phyloP scores from a whole-genome alignment of 495 filamentous ascomycete genomes.

The Glonium stellatum region DNA sequence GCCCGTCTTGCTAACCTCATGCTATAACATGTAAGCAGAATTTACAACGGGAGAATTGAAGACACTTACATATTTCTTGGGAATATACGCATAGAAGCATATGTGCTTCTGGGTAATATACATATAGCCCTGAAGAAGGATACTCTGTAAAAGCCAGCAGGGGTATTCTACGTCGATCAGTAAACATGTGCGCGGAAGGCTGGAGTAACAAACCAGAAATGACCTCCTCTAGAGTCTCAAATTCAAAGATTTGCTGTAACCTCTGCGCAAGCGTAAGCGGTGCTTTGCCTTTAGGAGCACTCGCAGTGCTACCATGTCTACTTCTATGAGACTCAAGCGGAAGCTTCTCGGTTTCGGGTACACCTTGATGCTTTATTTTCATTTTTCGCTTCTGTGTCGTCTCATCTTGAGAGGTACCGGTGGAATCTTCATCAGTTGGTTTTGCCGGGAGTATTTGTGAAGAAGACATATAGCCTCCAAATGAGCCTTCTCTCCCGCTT shows the following conservation, averaged over 20 bases:
- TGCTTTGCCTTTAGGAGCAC: slow-evolving; percentile 37
- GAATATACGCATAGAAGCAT: slow-evolving; percentile 94
- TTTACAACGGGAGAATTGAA: background rate
- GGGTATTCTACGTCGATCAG: slow-evolving; percentile 63
- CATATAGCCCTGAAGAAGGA: slow-evolving; percentile 90
- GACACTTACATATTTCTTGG: slow-evolving; percentile 69
- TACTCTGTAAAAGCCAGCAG: slow-evolving; percentile 88
- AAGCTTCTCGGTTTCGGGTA: slow-evolving; percentile 28
- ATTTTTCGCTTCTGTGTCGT: slow-evolving; percentile 21
- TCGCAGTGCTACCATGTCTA: slow-evolving; percentile 29
- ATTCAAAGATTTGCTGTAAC: slow-evolving; percentile 83
- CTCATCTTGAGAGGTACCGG: slow-evolving; percentile 29
- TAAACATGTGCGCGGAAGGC: slow-evolving; percentile 3
- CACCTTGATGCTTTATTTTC: slow-evolving; percentile 9
- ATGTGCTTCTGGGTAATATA: slow-evolving; percentile 92
- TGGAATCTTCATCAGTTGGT: slow-evolving; percentile 27
- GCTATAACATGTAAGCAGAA: slow-evolving; percentile 42
- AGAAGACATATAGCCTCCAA: slow-evolving; percentile 30
- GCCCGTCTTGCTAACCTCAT: slow-evolving; percentile 76
- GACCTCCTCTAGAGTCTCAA: slow-evolving; percentile 75
- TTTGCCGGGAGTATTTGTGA: slow-evolving; percentile 36
- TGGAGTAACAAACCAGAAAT: slow-evolving; percentile 52
- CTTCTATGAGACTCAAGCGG: slow-evolving; percentile 19
- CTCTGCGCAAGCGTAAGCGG: slow-evolving; percentile 52
- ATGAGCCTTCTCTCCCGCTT: slow-evolving; percentile 13